These are phyloP conservation scores for Cyberlindnera saturnus DNA, from an alignment of 805 yeast species.

Conservation along the genomic window DNA sequence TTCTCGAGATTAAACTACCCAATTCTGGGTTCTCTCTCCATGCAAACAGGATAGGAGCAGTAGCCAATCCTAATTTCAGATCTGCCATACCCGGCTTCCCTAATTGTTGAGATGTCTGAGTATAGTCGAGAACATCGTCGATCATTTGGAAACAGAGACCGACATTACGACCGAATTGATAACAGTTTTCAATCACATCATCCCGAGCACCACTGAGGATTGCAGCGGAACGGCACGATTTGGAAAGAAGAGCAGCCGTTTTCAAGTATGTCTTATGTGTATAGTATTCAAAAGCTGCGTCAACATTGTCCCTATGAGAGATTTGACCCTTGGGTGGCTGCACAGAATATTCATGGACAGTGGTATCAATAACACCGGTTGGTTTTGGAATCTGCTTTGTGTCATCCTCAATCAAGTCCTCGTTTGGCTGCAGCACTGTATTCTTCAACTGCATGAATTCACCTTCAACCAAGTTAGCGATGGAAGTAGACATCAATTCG, in stretches of 20 bases:
- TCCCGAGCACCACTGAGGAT: slow-evolving; percentile 82
- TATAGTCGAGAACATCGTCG: slow-evolving; percentile 93
- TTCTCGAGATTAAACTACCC: slow-evolving; percentile 78
- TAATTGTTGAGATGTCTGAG: slow-evolving; percentile 74
- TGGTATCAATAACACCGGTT: slow-evolving; percentile 58
- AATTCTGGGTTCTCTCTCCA: slow-evolving; percentile 85
- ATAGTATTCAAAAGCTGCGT: slow-evolving; percentile 92
- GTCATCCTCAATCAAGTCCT: slow-evolving; percentile 42
- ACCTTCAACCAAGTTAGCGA: slow-evolving; percentile 96
- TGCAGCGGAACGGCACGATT: slow-evolving; percentile 89
- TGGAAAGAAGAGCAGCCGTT: slow-evolving; percentile 91
- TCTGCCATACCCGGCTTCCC: slow-evolving; percentile 98
- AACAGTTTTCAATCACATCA: slow-evolving; percentile 73
- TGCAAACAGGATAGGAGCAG: slow-evolving; percentile 93
- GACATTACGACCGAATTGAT: slow-evolving; percentile 85
- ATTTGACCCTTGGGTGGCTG: slow-evolving; percentile 24
- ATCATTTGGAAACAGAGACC: slow-evolving; percentile 95
- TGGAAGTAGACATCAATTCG: slow-evolving; percentile 89
- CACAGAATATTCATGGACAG: slow-evolving; percentile 31
- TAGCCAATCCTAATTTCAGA: slow-evolving; percentile 86
- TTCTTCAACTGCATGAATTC: slow-evolving; percentile 98
- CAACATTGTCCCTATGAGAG: slow-evolving; percentile 61
- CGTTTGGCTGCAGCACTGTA: slow-evolving; percentile 60
- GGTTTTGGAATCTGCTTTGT: slow-evolving; percentile 42
- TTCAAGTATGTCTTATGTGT: slow-evolving; percentile 92